phyloP scores from a whole-genome alignment of 768 basidiomycete species.

The Clitopilus passeckerianus region DNA sequence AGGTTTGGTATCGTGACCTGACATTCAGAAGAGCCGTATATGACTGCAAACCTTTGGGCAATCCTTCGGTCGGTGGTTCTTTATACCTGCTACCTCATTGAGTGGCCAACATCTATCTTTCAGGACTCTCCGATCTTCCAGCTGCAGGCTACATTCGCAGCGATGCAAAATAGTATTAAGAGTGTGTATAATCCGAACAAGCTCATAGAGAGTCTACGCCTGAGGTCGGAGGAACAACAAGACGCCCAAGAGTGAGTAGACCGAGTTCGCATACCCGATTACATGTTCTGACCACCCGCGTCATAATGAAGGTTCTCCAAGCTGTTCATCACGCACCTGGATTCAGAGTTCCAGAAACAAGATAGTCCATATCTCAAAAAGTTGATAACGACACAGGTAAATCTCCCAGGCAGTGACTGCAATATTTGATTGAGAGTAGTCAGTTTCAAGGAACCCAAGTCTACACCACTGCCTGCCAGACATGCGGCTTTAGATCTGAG shows the following conservation, averaged over 20 bases:
- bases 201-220: constrained; percentile 78
- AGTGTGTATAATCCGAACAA: constrained; percentile 78
- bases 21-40: constrained; percentile 84
- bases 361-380: constrained; percentile 53
- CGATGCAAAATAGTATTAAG: constrained; percentile 69
- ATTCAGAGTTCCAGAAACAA: constrained; percentile 85
- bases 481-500: constrained; percentile 67
- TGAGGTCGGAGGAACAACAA: constrained; percentile 85
- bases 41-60: constrained; percentile 57
- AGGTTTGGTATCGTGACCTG: constrained; percentile 92
- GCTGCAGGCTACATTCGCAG: constrained; percentile 78
- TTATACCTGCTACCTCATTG: constrained; percentile 20
- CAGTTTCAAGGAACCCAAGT: constrained; percentile 87
- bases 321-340: constrained; percentile 87
- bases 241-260: constrained; percentile 87
- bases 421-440: not conserved
- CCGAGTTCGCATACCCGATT: not conserved
- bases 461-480: constrained; percentile 75
- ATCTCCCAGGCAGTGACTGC: not conserved
- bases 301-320: constrained; percentile 81
- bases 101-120: not conserved
- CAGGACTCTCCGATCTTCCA: constrained; percentile 79
- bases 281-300: not conserved
- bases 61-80: constrained; percentile 32
- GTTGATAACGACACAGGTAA: constrained; percentile 71